Evolutionary conservation across 2,329 filamentous ascomycete genomes (phyloP).

Genomic region (Neurospora sp.): DNA sequence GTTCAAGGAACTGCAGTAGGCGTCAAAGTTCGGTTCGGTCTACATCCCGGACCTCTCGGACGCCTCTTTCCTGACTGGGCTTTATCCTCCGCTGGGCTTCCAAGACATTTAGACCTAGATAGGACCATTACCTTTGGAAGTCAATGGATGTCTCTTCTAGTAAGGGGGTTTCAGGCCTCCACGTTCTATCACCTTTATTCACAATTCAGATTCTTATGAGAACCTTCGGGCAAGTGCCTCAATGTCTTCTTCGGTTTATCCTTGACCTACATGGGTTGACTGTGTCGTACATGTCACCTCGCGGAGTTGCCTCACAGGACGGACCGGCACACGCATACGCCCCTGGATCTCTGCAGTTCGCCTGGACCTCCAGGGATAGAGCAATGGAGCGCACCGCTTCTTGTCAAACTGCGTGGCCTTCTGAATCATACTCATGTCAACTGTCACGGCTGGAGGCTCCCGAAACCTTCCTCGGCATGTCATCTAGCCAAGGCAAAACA

Average conservation of each 20-base stretch:
- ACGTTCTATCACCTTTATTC: not conserved
- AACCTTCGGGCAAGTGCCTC: not conserved
- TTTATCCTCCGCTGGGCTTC: not conserved
- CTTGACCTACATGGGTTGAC: slow-evolving; percentile 14
- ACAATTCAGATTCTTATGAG: not conserved
- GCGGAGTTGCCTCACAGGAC: slow-evolving; percentile 4
- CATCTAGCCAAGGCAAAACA: slow-evolving; percentile 10
- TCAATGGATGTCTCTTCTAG: not conserved
- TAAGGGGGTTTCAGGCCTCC: not conserved
- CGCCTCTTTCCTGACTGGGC: not conserved
- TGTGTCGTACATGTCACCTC: slow-evolving; percentile 9
- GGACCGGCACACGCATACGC: slow-evolving; percentile 4
- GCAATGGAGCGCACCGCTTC: not conserved
- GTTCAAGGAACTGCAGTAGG: not conserved
- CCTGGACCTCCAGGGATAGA: not conserved
- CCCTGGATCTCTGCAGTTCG: slow-evolving; percentile 1
- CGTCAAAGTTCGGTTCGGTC: not conserved
- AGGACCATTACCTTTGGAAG: not conserved
- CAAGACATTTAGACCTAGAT: not conserved
- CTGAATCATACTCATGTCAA: slow-evolving; percentile 8
- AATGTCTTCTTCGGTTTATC: slow-evolving; percentile 4
- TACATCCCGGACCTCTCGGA: not conserved
- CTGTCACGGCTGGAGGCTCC: slow-evolving; percentile 8
- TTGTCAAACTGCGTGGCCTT: slow-evolving; percentile 4
- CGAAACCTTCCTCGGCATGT: slow-evolving; percentile 8